phyloP scores from a whole-genome alignment of 2,329 filamentous ascomycete species.

The Aspergillus sojae region DNA sequence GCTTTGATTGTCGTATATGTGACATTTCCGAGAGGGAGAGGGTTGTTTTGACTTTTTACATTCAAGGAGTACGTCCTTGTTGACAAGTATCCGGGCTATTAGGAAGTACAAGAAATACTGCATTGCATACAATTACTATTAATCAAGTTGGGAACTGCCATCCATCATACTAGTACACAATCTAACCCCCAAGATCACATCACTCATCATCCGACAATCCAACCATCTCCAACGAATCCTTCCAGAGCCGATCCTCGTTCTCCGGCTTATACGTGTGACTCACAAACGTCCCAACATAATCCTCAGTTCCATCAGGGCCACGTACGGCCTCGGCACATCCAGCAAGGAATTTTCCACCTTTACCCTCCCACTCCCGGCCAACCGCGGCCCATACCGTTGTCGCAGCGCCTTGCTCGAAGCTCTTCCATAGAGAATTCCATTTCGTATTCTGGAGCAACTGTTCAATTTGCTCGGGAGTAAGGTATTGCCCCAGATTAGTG shows the following conservation, averaged over 20 bases:
- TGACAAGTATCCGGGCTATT: too few relatives aligned
- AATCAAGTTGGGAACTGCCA: fast-evolving
- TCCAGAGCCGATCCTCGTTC: constrained; percentile 35
- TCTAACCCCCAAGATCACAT: not conserved
- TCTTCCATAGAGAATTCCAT: constrained; percentile 31
- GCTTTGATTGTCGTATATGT: too few relatives aligned
- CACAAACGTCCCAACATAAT: constrained; percentile 17
- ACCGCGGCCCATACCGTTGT: constrained; percentile 44
- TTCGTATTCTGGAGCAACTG: constrained; percentile 13
- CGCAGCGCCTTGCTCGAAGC: constrained; percentile 41
- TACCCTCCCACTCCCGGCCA: constrained; percentile 32
- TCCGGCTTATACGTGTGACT: constrained; percentile 30
- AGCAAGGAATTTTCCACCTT: constrained; percentile 39
- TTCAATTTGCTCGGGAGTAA: constrained; percentile 8
- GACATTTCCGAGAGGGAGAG: too few relatives aligned
- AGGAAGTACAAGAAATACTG: too few relatives aligned
- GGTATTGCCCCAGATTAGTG: constrained; percentile 7
- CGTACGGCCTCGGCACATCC: constrained; percentile 28
- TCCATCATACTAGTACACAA: not conserved
- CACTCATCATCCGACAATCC: constrained; percentile 12
- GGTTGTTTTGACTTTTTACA: too few relatives aligned
- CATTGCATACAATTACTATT: not conserved
- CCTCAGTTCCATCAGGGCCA: constrained; percentile 14
- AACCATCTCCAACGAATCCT: constrained; percentile 29
- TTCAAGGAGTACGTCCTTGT: fast-evolving